phyloP scores from a whole-genome alignment of 257 asterid species.

The Solanum chiquidenum region DNA sequence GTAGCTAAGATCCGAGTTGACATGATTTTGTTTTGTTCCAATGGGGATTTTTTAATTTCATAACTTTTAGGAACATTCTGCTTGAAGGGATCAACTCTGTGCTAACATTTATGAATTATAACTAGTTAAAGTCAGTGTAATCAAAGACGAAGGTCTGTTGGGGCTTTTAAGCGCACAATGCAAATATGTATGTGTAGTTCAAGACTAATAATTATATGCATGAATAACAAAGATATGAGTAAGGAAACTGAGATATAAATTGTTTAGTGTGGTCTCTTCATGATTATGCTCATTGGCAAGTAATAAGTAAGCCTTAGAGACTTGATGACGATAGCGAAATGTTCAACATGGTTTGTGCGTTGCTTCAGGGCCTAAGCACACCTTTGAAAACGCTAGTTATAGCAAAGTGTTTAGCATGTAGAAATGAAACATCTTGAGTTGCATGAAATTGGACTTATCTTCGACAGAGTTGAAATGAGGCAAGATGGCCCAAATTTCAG shows the following conservation, averaged over 20 bases:
- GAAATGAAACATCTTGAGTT: background rate
- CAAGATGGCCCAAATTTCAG: background rate
- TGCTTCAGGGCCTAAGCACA: background rate
- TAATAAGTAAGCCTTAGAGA: background rate
- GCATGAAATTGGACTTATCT: background rate
- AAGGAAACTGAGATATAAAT: background rate
- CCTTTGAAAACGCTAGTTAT: background rate
- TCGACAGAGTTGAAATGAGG: background rate
- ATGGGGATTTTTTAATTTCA: background rate
- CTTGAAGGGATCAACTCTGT: background rate
- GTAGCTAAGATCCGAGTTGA: background rate
- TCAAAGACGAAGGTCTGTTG: background rate
- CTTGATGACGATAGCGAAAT: background rate
- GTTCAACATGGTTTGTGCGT: background rate
- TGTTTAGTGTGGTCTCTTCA: background rate
- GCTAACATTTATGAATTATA: background rate
- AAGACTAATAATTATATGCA: background rate
- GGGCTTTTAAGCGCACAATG: background rate
- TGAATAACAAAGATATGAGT: background rate
- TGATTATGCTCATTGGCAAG: background rate
- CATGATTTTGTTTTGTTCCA: background rate
- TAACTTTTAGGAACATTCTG: background rate
- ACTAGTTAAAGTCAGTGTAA: background rate
- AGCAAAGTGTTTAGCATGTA: background rate
- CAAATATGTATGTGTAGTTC: background rate